Evolutionary conservation across 768 basidiomycete genomes (phyloP).

Genomic region (Clathrus columnatus): DNA sequence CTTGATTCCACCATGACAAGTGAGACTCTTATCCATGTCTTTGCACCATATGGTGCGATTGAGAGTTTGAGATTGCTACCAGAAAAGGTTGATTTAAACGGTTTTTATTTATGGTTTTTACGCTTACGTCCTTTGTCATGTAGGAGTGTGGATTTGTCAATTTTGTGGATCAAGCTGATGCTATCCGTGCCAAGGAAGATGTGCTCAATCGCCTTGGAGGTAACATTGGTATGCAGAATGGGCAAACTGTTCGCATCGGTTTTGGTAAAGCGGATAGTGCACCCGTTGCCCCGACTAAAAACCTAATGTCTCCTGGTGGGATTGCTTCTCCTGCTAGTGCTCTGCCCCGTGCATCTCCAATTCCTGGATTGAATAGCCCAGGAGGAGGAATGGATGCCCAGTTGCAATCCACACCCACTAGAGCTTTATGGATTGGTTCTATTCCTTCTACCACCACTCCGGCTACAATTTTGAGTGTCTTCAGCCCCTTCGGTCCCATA

Average conservation of each 20-base stretch:
- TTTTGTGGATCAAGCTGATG: constrained; percentile 91
- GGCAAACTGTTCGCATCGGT: constrained; percentile 93
- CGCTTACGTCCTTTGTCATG: constrained; percentile 4
- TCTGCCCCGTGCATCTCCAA: background rate
- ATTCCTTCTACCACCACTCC: constrained; percentile 95
- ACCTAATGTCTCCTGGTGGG: constrained; percentile 55
- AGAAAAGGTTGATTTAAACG: constrained; percentile 66
- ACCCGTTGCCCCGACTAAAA: constrained; percentile 82
- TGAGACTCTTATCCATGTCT: constrained; percentile 90
- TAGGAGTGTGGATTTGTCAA: constrained; percentile 99
- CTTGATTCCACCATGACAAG: constrained; percentile 90
- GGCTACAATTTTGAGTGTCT: constrained; percentile 88
- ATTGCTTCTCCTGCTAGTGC: constrained; percentile 31
- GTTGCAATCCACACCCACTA: constrained; percentile 82
- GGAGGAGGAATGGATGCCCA: constrained; percentile 74
- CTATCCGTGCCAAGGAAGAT: constrained; percentile 96
- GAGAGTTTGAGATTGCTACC: constrained; percentile 91
- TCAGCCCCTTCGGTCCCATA: constrained; percentile 95
- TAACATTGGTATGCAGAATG: constrained; percentile 89
- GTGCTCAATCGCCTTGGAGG: constrained; percentile 93
- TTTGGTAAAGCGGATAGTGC: constrained; percentile 98
- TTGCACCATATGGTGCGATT: constrained; percentile 94
- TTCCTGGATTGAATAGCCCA: constrained; percentile 19
- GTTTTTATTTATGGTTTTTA: constrained; percentile 10
- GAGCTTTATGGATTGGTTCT: constrained; percentile 96